Conservation (phyloP, 2,329 filamentous ascomycete species). For the Exutisphaerella laricina region DNA sequence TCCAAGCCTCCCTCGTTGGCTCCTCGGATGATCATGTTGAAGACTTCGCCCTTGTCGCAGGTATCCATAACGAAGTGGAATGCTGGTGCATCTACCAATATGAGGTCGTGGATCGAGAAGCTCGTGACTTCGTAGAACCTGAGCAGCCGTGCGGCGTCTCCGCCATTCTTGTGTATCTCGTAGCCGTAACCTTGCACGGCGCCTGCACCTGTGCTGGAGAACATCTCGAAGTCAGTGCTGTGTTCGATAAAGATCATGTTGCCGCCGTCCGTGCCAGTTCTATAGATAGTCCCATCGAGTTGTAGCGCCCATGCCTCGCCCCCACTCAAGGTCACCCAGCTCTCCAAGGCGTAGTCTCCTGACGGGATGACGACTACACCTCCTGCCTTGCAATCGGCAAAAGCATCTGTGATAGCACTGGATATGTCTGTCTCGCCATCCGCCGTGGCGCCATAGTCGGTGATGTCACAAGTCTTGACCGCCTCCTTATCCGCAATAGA, state of each 20-base stretch:
- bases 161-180: slow-evolving; percentile 41
- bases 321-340: slow-evolving; percentile 46
- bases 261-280: slow-evolving; percentile 45
- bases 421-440: slow-evolving; percentile 50
- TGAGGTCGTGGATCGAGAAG: slow-evolving; percentile 39
- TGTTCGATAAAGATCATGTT: slow-evolving; percentile 52
- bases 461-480: slow-evolving; percentile 49
- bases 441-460: slow-evolving; percentile 48
- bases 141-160: slow-evolving; percentile 44
- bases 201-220: slow-evolving; percentile 48
- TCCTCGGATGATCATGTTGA: slow-evolving; percentile 52
- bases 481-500: slow-evolving; percentile 40
- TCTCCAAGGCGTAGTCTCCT: slow-evolving; percentile 47
- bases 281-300: slow-evolving; percentile 50
- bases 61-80: slow-evolving; percentile 50
- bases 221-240: slow-evolving; percentile 49
- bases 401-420: slow-evolving; percentile 45
- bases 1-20: slow-evolving; percentile 50
- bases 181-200: slow-evolving; percentile 52
- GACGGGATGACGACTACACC: slow-evolving; percentile 48
- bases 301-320: slow-evolving; percentile 48
- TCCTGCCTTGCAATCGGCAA: slow-evolving; percentile 46
- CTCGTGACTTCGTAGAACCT: slow-evolving; percentile 18
- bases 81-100: slow-evolving; percentile 45
- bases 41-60: slow-evolving; percentile 49